A percentile compares a stretch with the other conserved stretches of the same genome.
Evolutionary conservation across 805 yeast species (phyloP).

Genomic region (Candida takata): DNA sequence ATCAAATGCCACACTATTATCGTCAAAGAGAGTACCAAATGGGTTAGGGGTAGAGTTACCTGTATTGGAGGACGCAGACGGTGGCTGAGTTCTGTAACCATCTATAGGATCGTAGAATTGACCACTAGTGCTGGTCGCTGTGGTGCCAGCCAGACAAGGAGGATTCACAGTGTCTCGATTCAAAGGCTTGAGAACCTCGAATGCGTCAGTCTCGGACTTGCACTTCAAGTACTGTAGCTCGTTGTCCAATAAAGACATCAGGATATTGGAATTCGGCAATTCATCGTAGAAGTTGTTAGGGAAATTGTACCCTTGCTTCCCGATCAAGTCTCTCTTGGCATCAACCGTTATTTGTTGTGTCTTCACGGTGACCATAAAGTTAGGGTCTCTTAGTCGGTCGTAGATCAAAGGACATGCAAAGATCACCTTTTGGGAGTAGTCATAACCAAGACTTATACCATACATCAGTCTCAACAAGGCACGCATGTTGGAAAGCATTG

Average conservation of each 20-base stretch:
- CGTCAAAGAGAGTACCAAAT: neutral
- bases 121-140: constrained; percentile 6
- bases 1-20: neutral
- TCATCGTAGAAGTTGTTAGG: neutral
- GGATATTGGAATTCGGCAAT: constrained; percentile 13
- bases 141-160: too few species aligned
- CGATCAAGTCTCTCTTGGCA: too few species aligned
- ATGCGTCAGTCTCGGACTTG: constrained; percentile 8
- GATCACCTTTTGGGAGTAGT: constrained; percentile 16
- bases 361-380: constrained; percentile 1
- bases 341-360: too few species aligned
- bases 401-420: constrained; percentile 12
- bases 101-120: constrained; percentile 14
- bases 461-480: constrained; percentile 13
- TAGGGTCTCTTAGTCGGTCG: constrained; percentile 13
- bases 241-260: constrained; percentile 11
- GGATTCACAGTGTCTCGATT: neutral
- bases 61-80: neutral
- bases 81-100: neutral
- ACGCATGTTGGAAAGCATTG: constrained; percentile 5
- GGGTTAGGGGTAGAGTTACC: neutral
- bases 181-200: constrained; percentile 16
- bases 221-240: constrained; percentile 12
- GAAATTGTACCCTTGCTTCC: too few species aligned
- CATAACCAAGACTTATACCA: constrained; percentile 9